Evolutionary conservation across 2,329 filamentous ascomycete genomes (phyloP).

Genomic region (Colletotrichum sp.): DNA sequence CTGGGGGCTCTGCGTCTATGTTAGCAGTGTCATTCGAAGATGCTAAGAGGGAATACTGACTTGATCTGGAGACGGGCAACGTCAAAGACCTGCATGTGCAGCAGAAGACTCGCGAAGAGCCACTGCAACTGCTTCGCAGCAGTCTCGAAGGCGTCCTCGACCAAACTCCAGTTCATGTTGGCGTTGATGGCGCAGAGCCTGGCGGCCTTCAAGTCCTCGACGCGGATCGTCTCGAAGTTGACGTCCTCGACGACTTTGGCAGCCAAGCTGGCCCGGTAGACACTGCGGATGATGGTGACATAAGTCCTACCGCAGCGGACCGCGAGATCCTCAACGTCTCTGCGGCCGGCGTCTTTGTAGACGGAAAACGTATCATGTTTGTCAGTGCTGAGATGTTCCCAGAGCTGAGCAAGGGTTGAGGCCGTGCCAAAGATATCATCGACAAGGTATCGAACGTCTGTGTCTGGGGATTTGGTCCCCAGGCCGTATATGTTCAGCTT

Average conservation of each 20-base stretch:
- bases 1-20: neutral
- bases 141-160: neutral
- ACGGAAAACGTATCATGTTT: neutral
- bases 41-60: neutral
- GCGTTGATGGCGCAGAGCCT: neutral
- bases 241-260: neutral
- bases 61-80: neutral
- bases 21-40: neutral
- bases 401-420: neutral
- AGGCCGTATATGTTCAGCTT: slow-evolving; percentile 1
- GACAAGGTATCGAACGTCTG: neutral
- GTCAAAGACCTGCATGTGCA: slow-evolving; percentile 8
- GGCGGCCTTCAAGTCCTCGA: slow-evolving; percentile 5
- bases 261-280: slow-evolving; percentile 4
- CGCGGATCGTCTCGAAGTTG: neutral
- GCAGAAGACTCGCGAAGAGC: neutral
- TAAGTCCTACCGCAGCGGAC: neutral
- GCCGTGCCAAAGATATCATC: neutral
- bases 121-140: neutral
- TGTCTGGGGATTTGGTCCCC: neutral
- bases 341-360: slow-evolving; percentile 6
- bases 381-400: neutral
- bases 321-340: slow-evolving; percentile 1
- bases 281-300: neutral
- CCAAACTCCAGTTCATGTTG: neutral